Percentiles rank a stretch among this genome's conserved stretches.
These are phyloP conservation scores for Diutina rugosa DNA, from an alignment of 1,139 yeast species.

Conservation along the genomic window DNA sequence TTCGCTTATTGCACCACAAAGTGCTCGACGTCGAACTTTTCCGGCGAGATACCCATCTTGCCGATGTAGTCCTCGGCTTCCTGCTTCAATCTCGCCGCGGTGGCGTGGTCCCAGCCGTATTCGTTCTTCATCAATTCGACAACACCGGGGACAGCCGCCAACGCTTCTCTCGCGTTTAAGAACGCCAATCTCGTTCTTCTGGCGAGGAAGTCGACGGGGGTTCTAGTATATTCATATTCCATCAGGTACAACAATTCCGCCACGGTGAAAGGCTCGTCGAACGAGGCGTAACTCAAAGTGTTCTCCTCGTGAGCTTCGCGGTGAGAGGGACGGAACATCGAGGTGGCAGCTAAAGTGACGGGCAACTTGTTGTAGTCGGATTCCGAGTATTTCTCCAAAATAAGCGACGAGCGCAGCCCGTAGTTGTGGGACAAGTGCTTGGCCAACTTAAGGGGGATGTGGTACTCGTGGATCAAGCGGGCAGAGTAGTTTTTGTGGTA, in stretches of 20 bases:
- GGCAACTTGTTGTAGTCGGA: slow-evolving; percentile 48
- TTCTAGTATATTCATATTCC: slow-evolving; percentile 74
- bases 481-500: slow-evolving; percentile 59
- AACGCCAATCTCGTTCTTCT: slow-evolving; percentile 92
- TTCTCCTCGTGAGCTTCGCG: slow-evolving; percentile 19
- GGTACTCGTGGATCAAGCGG: slow-evolving; percentile 69
- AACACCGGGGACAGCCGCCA: slow-evolving; percentile 71
- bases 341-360: slow-evolving; percentile 39
- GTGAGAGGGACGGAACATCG: slow-evolving; percentile 22
- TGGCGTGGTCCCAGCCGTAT: slow-evolving; percentile 56
- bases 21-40: slow-evolving; percentile 20
- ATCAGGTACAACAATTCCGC: slow-evolving; percentile 83
- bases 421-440: slow-evolving; percentile 76
- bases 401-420: slow-evolving; percentile 80
- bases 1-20: slow-evolving; percentile 2
- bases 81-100: slow-evolving; percentile 41
- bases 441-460: slow-evolving; percentile 65
- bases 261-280: slow-evolving; percentile 81
- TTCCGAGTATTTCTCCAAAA: slow-evolving; percentile 49
- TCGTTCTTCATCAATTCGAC: slow-evolving; percentile 77
- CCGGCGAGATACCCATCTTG: slow-evolving; percentile 38
- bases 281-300: slow-evolving; percentile 33
- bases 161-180: slow-evolving; percentile 78
- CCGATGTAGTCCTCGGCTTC: slow-evolving; percentile 47
- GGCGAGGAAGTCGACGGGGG: slow-evolving; percentile 82